Conservation (phyloP, 208 protist genomes). For the Wallacemonas sp. region DNA sequence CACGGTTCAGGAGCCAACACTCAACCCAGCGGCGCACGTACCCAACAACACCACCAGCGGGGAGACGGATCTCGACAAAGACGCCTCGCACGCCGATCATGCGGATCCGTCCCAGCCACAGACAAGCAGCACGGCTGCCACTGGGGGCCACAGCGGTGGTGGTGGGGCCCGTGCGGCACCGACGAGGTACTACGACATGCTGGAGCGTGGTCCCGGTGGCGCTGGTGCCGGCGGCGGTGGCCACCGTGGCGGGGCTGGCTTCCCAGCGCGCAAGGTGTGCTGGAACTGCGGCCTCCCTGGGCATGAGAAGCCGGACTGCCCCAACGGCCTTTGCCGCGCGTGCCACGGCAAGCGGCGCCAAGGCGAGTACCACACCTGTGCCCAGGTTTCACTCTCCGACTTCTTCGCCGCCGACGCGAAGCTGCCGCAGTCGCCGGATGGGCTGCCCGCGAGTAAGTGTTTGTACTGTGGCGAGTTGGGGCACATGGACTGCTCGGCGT, state of each 20-base stretch:
- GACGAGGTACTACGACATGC: slow-evolving; percentile 69
- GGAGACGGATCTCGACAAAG: neutral
- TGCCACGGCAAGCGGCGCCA: slow-evolving; percentile 59
- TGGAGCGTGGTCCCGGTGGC: slow-evolving; percentile 30
- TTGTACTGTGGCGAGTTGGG: slow-evolving; percentile 54
- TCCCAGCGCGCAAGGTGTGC: slow-evolving; percentile 61
- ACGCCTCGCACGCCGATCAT: neutral
- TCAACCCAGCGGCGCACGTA: neutral
- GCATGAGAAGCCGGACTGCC: slow-evolving; percentile 84
- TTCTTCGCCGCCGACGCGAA: neutral
- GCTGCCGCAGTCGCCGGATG: slow-evolving; percentile 17
- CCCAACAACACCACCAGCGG: neutral
- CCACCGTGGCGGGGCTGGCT: slow-evolving; percentile 6
- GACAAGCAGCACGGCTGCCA: neutral
- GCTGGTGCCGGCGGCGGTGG: slow-evolving; percentile 18
- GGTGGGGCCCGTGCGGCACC: slow-evolving; percentile 6
- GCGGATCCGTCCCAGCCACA: no score
- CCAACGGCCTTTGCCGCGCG: slow-evolving; percentile 65
- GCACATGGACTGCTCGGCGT: slow-evolving; percentile 65
- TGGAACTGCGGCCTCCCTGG: slow-evolving; percentile 79
- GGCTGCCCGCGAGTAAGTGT: slow-evolving; percentile 60
- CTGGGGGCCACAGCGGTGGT: neutral
- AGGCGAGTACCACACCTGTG: slow-evolving; percentile 21
- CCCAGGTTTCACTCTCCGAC: slow-evolving; percentile 1
- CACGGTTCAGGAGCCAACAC: neutral